Base-by-base conservation (phyloP, 768 basidiomycete species). In the Paxillus rubicundulus region DNA sequence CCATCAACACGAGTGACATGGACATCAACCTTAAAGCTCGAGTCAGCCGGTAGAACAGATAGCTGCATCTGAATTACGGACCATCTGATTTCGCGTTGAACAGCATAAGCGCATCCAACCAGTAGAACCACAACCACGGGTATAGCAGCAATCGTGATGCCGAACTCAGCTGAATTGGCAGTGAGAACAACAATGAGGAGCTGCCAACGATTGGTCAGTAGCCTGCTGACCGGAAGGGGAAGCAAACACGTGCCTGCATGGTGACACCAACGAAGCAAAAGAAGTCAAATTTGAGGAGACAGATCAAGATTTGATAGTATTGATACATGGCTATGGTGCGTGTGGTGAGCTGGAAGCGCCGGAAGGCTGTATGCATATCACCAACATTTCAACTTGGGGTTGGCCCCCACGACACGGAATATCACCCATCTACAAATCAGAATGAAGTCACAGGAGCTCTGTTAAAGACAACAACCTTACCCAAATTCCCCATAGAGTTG, bases 261-360 rank as follows among this genome's bases (percentile, higher is more conserved):
- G 90, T 92, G 21, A 92, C 85, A n/a, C 86, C 91, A 18, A 80
- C 77, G 64, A 93, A 92, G 67, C 81, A 83, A 74, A 93, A 93
- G 69, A 92, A 93, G 68, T 93, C 90, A 67, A 93, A 91, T 66
- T 92, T 93, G 60, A 93, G 80, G 47, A 93, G 77, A 63, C 89
- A 92, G 42, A 93, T 82, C 77, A 92, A 81, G 61, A 93, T 82
- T 71, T 93, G 87, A 63, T 93, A 93, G 70, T 75, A 90, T 61
- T 87, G 87, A 66, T 90, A 92, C 91, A 93, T 93, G 30, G 80
- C 90, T 92, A 56, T 47, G 48, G 38, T 13, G 56, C 34, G 50
- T 50, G 42, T 37, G 38, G 52, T 52, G 21, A 54, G 45, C 45
- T 4, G 49, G 28, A 9, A n/a, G 18, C 36, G 43, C 9, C 17